Evolutionary conservation across 1,284 basidiomycete species (phyloP).

Genomic region (Acaromyces ingoldii): DNA sequence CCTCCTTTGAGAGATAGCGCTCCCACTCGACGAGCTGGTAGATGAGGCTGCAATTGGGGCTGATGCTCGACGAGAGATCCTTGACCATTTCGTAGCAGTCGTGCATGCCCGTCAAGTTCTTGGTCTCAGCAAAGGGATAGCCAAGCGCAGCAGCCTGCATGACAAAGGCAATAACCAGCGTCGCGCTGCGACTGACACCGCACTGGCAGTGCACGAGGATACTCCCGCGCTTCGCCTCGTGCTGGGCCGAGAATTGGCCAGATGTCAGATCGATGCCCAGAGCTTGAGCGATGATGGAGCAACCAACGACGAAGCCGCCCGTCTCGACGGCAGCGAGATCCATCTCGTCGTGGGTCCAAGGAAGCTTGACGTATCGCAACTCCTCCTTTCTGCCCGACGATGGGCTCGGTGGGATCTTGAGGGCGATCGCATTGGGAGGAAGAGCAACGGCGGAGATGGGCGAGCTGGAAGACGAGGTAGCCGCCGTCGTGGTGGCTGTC

Average conservation of each 20-base stretch:
- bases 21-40: constrained; percentile 94
- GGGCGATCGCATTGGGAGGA: constrained; percentile 26
- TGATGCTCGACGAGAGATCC: constrained; percentile 29
- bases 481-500: background rate
- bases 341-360: constrained; percentile 71
- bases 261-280: constrained; percentile 60
- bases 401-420: constrained; percentile 18
- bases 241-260: background rate
- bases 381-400: constrained; percentile 11
- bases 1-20: constrained; percentile 59
- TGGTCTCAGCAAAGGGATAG: constrained; percentile 48
- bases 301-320: constrained; percentile 38
- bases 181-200: constrained; percentile 89
- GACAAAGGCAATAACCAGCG: constrained; percentile 84
- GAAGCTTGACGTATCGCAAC: constrained; percentile 73
- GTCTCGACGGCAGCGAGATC: constrained; percentile 24
- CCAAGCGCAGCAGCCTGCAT: constrained; percentile 83
- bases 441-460: constrained; percentile 20
- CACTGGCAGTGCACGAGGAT: constrained; percentile 63
- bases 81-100: constrained; percentile 79
- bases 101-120: constrained; percentile 66
- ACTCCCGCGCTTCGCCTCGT: constrained; percentile 9
- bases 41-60: constrained; percentile 86
- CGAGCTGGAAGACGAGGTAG: background rate
- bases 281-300: constrained; percentile 38